These are phyloP conservation scores for Paradendryphiella salina DNA, from an alignment of 2,329 filamentous ascomycete species.

Conservation along the genomic window DNA sequence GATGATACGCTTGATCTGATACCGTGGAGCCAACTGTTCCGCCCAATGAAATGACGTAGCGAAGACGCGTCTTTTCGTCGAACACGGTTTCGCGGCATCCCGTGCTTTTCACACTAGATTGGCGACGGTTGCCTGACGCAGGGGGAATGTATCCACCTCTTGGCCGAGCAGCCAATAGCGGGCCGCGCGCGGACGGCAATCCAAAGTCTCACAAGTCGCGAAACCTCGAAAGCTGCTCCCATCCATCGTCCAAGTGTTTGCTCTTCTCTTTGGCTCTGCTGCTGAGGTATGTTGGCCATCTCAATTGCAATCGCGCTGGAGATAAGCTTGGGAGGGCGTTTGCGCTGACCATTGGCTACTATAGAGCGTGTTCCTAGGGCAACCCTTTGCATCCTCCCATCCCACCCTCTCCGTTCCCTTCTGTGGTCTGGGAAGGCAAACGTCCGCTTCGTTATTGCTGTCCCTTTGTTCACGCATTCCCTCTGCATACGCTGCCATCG, in stretches of 20 bases:
- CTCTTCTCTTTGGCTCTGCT: slow-evolving; percentile 15
- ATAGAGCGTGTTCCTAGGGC: slow-evolving; percentile 25
- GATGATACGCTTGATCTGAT: not conserved
- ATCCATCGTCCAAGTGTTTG: slow-evolving; percentile 19
- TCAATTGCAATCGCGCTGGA: slow-evolving; percentile 13
- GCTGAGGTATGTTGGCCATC: slow-evolving; percentile 14
- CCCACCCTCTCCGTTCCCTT: slow-evolving; percentile 7
- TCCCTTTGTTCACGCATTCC: slow-evolving; percentile 1
- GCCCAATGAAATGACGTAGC: not conserved
- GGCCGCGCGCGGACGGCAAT: slow-evolving; percentile 7
- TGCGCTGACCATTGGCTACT: slow-evolving; percentile 21
- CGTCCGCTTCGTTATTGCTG: slow-evolving; percentile 19
- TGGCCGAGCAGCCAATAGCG: slow-evolving; percentile 12
- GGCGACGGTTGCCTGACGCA: slow-evolving; percentile 5
- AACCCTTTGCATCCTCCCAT: slow-evolving; percentile 27
- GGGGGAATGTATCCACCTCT: slow-evolving; percentile 1
- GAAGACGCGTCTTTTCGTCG: not conserved
- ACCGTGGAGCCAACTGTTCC: not conserved
- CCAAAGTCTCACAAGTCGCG: slow-evolving; percentile 27
- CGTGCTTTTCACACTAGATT: not conserved
- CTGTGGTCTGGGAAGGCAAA: slow-evolving; percentile 21
- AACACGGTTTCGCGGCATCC: not conserved
- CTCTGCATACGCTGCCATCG: not conserved
- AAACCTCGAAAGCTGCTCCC: slow-evolving; percentile 20
- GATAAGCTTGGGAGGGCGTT: slow-evolving; percentile 1